Conservation (phyloP, 805 yeast genomes). For the Jamesozyma hellenica region DNA sequence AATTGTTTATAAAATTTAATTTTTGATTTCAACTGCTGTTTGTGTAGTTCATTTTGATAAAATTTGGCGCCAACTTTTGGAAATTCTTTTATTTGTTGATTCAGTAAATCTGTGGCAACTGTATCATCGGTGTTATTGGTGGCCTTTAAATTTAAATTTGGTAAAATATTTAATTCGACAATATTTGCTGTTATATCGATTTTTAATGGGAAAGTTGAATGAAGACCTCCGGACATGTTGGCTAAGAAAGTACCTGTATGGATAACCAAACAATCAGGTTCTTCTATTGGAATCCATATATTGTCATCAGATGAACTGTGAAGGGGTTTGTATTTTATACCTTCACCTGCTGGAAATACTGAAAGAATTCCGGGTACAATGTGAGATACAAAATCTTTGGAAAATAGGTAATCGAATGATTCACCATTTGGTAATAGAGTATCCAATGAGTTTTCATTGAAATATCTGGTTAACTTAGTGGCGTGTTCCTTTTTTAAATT, state of each 20-base stretch:
- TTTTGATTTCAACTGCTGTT: slow-evolving; percentile 9
- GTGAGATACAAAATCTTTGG: slow-evolving; percentile 11
- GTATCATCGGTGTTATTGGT: slow-evolving; percentile 3
- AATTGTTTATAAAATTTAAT: slow-evolving; percentile 17
- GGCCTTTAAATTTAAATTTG: neutral
- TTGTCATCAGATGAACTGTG: slow-evolving; percentile 19
- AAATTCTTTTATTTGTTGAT: slow-evolving; percentile 18
- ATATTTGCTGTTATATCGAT: slow-evolving; percentile 12
- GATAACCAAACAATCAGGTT: slow-evolving; percentile 22
- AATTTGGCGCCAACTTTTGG: slow-evolving; percentile 18
- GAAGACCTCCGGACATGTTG: slow-evolving; percentile 14
- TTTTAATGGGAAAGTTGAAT: slow-evolving; percentile 18
- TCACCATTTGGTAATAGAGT: slow-evolving; percentile 11
- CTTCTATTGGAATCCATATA: slow-evolving; percentile 17
- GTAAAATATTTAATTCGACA: slow-evolving; percentile 13
- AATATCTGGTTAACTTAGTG: slow-evolving; percentile 17
- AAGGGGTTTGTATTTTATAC: slow-evolving; percentile 20
- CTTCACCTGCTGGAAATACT: slow-evolving; percentile 19
- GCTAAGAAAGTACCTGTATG: slow-evolving; percentile 22
- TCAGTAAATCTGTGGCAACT: slow-evolving; percentile 11
- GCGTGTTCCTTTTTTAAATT: slow-evolving; percentile 7
- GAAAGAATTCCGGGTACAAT: slow-evolving; percentile 20
- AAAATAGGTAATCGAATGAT: slow-evolving; percentile 10
- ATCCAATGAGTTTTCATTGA: slow-evolving; percentile 1
- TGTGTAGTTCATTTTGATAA: slow-evolving; percentile 14